Evolutionary conservation across 805 yeast species (phyloP).

Genomic region (Ogataea dorogensis): DNA sequence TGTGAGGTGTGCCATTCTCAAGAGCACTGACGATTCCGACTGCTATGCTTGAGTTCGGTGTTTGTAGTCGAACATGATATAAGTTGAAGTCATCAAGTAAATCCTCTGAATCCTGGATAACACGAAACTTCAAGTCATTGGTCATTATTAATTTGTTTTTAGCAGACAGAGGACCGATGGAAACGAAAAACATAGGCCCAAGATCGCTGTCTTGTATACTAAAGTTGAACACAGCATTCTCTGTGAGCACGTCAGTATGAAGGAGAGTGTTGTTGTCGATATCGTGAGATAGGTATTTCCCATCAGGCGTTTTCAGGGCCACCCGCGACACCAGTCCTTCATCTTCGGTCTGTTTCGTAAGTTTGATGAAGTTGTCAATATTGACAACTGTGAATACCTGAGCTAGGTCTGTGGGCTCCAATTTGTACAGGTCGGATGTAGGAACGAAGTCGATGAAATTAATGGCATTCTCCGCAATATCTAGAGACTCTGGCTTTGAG

Average conservation of each 20-base stretch:
- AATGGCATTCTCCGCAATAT: conserved; percentile 13
- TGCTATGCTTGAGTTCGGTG: conserved; percentile 22
- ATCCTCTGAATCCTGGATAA: conserved; percentile 32
- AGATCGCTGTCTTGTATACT: conserved; percentile 1
- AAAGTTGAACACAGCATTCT: conserved; percentile 28
- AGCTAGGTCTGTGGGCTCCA: conserved; percentile 27
- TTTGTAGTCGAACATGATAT: conserved; percentile 29
- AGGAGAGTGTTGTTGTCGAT: conserved; percentile 14
- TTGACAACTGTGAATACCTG: conserved; percentile 31
- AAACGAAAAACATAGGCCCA: conserved; percentile 11
- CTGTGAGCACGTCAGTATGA: conserved; percentile 30
- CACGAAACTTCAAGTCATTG: conserved; percentile 19
- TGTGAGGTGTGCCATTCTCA: conserved; percentile 13
- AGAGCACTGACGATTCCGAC: conserved; percentile 14
- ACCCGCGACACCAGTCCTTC: conserved; percentile 11
- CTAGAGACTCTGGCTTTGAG: conserved; percentile 13
- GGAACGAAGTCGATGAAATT: conserved; percentile 24
- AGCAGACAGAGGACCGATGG: conserved; percentile 19
- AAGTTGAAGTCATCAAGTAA: conserved; percentile 24
- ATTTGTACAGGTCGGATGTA: conserved; percentile 11
- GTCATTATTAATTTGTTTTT: conserved; percentile 23
- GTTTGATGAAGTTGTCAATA: conserved; percentile 22
- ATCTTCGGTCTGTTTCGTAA: conserved; percentile 4
- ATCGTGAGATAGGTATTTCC: conserved; percentile 27
- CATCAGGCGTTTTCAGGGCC: conserved; percentile 27